Evolutionary conservation across 2,329 filamentous ascomycete genomes (phyloP).

Genomic region (Acrocalymma vagum): DNA sequence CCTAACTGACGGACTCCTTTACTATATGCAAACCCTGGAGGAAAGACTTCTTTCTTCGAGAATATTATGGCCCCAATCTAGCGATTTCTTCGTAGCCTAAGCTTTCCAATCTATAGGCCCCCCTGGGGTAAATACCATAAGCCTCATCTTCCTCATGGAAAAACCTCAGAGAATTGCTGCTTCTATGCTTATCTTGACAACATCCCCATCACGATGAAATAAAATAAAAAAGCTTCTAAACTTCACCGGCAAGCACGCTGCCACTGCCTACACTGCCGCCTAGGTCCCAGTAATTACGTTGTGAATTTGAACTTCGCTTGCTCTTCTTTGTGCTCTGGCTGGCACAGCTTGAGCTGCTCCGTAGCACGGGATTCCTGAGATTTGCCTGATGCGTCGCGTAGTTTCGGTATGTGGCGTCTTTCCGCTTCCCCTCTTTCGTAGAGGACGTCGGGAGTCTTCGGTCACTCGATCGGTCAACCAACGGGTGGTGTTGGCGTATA

Average conservation of each 20-base stretch:
- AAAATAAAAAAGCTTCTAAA: too few relatives aligned
- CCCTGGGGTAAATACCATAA: too few relatives aligned
- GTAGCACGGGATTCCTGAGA: slow-evolving; percentile 29
- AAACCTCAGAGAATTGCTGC: too few relatives aligned
- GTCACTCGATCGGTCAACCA: slow-evolving; percentile 67
- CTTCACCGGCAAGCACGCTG: slow-evolving; percentile 45
- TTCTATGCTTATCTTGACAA: too few relatives aligned
- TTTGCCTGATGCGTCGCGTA: slow-evolving; percentile 28
- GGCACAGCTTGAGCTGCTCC: slow-evolving; percentile 74
- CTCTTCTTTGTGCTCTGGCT: slow-evolving; percentile 86
- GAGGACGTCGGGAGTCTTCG: slow-evolving; percentile 35
- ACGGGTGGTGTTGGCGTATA: slow-evolving; percentile 87
- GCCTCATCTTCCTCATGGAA: too few relatives aligned
- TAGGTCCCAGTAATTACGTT: slow-evolving; percentile 91
- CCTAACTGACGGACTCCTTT: too few relatives aligned
- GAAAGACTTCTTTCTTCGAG: too few relatives aligned
- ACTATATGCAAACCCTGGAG: too few relatives aligned
- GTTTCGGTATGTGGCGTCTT: slow-evolving; percentile 28
- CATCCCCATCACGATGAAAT: neutral
- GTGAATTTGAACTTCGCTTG: slow-evolving; percentile 73
- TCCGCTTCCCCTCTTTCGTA: slow-evolving; percentile 28
- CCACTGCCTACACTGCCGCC: slow-evolving; percentile 81
- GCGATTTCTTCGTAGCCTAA: too few relatives aligned
- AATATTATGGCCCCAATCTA: too few relatives aligned
- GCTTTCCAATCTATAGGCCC: too few relatives aligned